Evolutionary conservation across 2,329 filamentous ascomycete species (phyloP).

Genomic region (Aspergillus udagawae): DNA sequence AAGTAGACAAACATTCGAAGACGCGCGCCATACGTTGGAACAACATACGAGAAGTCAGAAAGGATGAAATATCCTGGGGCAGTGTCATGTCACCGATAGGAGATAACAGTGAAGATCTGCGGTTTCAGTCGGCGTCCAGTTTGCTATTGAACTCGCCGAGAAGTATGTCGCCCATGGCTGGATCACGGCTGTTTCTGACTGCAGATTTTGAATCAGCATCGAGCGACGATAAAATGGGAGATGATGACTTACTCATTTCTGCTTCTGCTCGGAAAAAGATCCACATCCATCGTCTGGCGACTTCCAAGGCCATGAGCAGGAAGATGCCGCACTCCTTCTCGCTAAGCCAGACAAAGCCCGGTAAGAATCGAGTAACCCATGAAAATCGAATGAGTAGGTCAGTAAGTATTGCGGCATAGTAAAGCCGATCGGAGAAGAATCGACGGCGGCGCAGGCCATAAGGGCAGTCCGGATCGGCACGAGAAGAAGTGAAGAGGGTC

Average conservation of each 20-base stretch:
- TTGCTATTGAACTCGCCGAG: constrained; percentile 68
- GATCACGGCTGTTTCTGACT: constrained; percentile 55
- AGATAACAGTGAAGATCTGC: not conserved
- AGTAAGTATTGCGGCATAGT: constrained; percentile 74
- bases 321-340: constrained; percentile 89
- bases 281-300: constrained; percentile 90
- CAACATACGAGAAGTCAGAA: constrained; percentile 5
- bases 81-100: constrained; percentile 15
- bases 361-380: constrained; percentile 83
- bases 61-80: constrained; percentile 13
- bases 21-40: not conserved
- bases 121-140: constrained; percentile 55
- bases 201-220: constrained; percentile 8
- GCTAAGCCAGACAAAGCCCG: constrained; percentile 75
- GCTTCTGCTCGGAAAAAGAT: constrained; percentile 94
- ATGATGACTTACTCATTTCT: constrained; percentile 67
- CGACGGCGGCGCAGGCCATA: constrained; percentile 74
- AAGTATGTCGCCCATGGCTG: constrained; percentile 64
- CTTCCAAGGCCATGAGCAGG: constrained; percentile 78
- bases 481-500: constrained; percentile 65
- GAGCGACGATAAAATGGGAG: not conserved
- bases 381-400: constrained; percentile 83
- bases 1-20: not conserved
- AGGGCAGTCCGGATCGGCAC: constrained; percentile 62
- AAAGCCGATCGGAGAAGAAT: constrained; percentile 69